Evolutionary conservation across 2,329 filamentous ascomycete genomes (phyloP).

Genomic region (Dactylellina haptotyla): DNA sequence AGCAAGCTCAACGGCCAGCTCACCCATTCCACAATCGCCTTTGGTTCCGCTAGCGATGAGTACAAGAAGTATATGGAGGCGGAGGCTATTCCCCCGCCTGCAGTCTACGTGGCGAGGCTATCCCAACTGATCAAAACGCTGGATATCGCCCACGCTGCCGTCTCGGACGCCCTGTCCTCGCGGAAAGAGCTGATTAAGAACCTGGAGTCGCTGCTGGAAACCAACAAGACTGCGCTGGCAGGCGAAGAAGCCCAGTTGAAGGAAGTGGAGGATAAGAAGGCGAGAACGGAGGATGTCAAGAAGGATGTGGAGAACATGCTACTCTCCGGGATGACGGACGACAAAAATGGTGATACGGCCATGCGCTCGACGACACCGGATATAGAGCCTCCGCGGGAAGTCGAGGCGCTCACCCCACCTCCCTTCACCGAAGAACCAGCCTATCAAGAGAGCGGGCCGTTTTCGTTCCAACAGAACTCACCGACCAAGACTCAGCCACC

Average conservation of each 20-base stretch:
- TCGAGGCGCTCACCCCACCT: constrained; percentile 89
- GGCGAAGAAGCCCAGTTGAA: constrained; percentile 75
- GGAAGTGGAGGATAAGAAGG: constrained; percentile 73
- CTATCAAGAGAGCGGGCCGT: constrained; percentile 60
- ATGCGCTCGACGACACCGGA: constrained; percentile 64
- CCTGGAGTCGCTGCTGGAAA: constrained; percentile 81
- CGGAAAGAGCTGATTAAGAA: constrained; percentile 79
- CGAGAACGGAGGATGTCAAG: constrained; percentile 81
- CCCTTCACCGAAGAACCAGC: constrained; percentile 64
- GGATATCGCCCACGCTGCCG: constrained; percentile 85
- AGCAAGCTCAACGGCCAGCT: constrained; percentile 78
- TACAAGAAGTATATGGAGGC: constrained; percentile 85
- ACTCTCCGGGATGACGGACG: constrained; percentile 79
- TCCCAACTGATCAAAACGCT: constrained; percentile 89
- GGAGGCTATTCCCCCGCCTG: constrained; percentile 77
- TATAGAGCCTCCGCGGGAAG: constrained; percentile 72
- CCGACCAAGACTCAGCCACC: constrained; percentile 56
- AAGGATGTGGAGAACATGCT: constrained; percentile 90
- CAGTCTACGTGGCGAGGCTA: constrained; percentile 89
- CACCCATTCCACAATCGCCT: constrained; percentile 72
- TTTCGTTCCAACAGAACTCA: constrained; percentile 61
- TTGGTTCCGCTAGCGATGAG: constrained; percentile 79
- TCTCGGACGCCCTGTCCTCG: constrained; percentile 88
- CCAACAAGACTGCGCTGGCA: constrained; percentile 75
- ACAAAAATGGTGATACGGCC: constrained; percentile 64